phyloP scores from a whole-genome alignment of 352 stramenopile genomes.

The Phytophthora sansomeana region DNA sequence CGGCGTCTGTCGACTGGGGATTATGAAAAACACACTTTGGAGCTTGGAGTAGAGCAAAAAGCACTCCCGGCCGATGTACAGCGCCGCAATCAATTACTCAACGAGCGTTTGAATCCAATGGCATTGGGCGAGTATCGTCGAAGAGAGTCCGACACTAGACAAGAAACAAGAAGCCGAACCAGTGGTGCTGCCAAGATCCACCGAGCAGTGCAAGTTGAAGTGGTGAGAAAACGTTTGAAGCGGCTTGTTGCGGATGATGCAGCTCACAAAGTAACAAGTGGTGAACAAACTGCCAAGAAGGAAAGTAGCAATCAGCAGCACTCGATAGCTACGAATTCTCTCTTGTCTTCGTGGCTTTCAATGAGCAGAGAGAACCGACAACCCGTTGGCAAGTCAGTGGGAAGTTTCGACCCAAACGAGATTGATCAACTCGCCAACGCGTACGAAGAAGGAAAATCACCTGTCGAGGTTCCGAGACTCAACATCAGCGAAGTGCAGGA shows the following conservation, averaged over 20 bases:
- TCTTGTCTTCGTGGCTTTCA: constrained; percentile 26
- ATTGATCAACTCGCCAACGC: constrained; percentile 68
- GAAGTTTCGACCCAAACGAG: constrained; percentile 50
- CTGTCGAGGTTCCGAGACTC: constrained; percentile 4
- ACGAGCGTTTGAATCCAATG: constrained; percentile 41
- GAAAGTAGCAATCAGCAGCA: not conserved
- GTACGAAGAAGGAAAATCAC: constrained; percentile 53
- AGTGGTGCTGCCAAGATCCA: constrained; percentile 53
- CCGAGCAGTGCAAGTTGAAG: constrained; percentile 43
- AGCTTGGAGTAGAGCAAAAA: constrained; percentile 35
- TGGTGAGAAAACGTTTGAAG: constrained; percentile 58
- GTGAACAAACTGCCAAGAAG: not conserved
- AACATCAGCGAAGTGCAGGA: constrained; percentile 6
- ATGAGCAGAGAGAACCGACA: constrained; percentile 19
- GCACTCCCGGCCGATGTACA: constrained; percentile 41
- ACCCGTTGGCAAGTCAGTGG: constrained; percentile 20
- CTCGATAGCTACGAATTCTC: constrained; percentile 3
- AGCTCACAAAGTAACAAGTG: constrained; percentile 1
- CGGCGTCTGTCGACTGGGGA: constrained; percentile 24
- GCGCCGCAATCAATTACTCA: constrained; percentile 52
- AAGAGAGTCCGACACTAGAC: constrained; percentile 23
- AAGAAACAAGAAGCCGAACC: constrained; percentile 20
- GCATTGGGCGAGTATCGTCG: constrained; percentile 54
- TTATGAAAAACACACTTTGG: constrained; percentile 37
- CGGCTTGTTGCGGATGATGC: constrained; percentile 35